Percentiles rank a stretch among this genome's conserved stretches.
These are phyloP conservation scores for Stephanodiscus minutulus DNA, from an alignment of 108 stramenopile species.

Conservation along the genomic window DNA sequence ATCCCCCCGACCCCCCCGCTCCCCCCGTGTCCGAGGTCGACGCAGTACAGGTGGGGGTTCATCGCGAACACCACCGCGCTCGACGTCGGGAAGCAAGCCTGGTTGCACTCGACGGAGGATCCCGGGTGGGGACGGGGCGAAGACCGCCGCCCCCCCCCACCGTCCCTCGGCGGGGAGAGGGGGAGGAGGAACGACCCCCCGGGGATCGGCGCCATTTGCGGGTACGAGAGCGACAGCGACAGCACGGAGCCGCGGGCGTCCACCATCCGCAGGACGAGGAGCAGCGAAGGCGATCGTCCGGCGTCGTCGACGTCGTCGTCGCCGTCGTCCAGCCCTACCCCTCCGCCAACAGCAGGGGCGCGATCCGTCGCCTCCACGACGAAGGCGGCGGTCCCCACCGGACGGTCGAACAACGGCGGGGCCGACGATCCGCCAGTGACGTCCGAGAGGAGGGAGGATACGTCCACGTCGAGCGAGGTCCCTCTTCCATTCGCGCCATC, in stretches of 20 bases:
- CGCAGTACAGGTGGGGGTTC: slow-evolving; percentile 41
- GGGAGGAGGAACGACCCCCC: slow-evolving; percentile 11
- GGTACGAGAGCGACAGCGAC: slow-evolving; percentile 7
- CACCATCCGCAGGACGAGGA: slow-evolving; percentile 15
- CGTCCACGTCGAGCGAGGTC: slow-evolving; percentile 4
- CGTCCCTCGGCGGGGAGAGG: slow-evolving; percentile 2
- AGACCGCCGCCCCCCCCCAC: not conserved
- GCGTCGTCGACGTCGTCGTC: not conserved
- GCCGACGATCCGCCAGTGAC: not conserved
- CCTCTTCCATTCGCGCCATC: not conserved
- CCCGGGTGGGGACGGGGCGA: slow-evolving; percentile 23
- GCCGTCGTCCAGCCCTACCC: not conserved
- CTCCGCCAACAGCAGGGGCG: not conserved
- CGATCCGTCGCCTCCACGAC: not conserved
- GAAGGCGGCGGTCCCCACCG: slow-evolving; percentile 10
- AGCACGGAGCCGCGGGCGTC: slow-evolving; percentile 8
- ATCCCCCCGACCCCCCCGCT: not conserved
- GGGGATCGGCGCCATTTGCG: not conserved
- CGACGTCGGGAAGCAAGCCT: slow-evolving; percentile 41
- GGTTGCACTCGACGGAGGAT: slow-evolving; percentile 22
- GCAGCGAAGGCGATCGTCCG: not conserved
- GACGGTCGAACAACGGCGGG: slow-evolving; percentile 1
- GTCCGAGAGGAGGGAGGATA: not conserved
- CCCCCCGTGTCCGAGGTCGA: slow-evolving; percentile 28
- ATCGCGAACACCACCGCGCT: slow-evolving; percentile 32